Evolutionary conservation across 2,329 filamentous ascomycete genomes (phyloP).

Genomic region (Colletotrichum lindemuthianum): DNA sequence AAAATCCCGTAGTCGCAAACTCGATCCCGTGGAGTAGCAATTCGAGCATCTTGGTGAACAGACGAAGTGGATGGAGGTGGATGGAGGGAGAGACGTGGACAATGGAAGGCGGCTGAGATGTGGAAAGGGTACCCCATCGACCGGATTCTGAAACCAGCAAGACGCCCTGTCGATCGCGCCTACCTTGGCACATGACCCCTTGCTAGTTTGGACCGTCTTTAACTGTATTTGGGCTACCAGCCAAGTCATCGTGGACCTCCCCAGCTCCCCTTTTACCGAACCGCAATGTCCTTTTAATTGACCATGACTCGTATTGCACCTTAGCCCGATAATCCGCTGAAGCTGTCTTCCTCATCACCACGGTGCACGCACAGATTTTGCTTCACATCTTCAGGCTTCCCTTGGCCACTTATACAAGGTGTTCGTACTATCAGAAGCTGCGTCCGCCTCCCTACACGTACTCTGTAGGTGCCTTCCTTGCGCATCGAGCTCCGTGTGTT

Average conservation of each 20-base stretch:
- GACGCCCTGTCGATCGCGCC: slow-evolving; percentile 19
- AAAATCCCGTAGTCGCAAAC: slow-evolving; percentile 1
- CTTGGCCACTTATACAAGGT: too few relatives aligned
- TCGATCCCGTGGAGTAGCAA: too few relatives aligned
- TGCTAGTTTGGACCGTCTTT: slow-evolving; percentile 1
- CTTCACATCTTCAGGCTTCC: too few relatives aligned
- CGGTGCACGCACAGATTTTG: too few relatives aligned
- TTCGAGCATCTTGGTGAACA: too few relatives aligned
- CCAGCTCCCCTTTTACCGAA: slow-evolving; percentile 14
- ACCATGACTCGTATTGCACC: slow-evolving; percentile 26
- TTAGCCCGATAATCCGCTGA: neutral
- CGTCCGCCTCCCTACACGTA: too few relatives aligned
- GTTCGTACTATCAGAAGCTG: too few relatives aligned
- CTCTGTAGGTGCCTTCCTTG: too few relatives aligned
- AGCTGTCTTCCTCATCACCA: neutral
- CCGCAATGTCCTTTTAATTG: slow-evolving; percentile 31
- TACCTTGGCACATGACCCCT: slow-evolving; percentile 2
- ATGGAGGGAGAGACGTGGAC: too few relatives aligned
- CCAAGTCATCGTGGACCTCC: slow-evolving; percentile 17
- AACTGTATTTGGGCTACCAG: slow-evolving; percentile 1
- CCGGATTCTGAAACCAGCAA: slow-evolving; percentile 30
- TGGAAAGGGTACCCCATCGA: slow-evolving; percentile 2
- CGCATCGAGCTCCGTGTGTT: too few relatives aligned
- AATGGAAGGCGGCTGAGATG: neutral
- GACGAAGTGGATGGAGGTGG: too few relatives aligned